Evolutionary conservation across 2,329 filamentous ascomycete species (phyloP).

Genomic region (Aspergillus sp.): DNA sequence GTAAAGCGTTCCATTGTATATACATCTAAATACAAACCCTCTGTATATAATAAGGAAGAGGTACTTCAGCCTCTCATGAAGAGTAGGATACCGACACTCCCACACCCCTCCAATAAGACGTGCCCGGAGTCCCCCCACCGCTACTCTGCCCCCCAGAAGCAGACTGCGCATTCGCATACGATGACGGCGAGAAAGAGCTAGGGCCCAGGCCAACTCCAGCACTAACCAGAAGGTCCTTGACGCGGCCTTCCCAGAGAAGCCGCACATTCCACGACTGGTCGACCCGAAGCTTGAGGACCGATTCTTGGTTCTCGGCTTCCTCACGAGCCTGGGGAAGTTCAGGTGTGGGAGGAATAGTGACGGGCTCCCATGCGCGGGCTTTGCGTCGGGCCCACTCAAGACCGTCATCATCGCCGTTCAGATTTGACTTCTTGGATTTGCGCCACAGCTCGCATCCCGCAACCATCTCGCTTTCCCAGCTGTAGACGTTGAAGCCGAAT

Average conservation of each 20-base stretch:
- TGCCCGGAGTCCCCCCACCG: conserved; percentile 32
- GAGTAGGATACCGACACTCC: conserved; percentile 49
- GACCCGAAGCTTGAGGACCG: conserved; percentile 85
- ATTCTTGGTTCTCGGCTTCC: conserved; percentile 70
- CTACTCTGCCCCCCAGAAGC: conserved; percentile 30
- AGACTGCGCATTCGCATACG: conserved; percentile 29
- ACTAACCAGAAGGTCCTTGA: conserved; percentile 92
- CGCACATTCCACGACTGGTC: conserved; percentile 88
- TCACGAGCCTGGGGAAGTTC: conserved; percentile 30
- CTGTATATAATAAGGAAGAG: conserved; percentile 3
- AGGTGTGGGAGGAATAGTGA: conserved; percentile 23
- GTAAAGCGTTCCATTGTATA: conserved; percentile 10
- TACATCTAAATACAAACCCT: conserved; percentile 7
- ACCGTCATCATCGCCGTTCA: conserved; percentile 45
- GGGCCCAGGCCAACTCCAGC: conserved; percentile 82
- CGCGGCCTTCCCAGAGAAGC: conserved; percentile 87
- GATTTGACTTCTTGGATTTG: conserved; percentile 44
- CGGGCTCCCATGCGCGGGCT: conserved; percentile 35
- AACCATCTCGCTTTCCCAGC: conserved; percentile 92
- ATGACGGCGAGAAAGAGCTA: conserved; percentile 39
- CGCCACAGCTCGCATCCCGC: conserved; percentile 94
- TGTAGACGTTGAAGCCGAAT: conserved; percentile 98
- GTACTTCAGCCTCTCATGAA: conserved; percentile 32
- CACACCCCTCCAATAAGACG: conserved; percentile 47
- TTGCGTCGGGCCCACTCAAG: conserved; percentile 47